These are phyloP conservation scores for Prunus mongolica DNA, from an alignment of 306 rosid species.

Conservation along the genomic window DNA sequence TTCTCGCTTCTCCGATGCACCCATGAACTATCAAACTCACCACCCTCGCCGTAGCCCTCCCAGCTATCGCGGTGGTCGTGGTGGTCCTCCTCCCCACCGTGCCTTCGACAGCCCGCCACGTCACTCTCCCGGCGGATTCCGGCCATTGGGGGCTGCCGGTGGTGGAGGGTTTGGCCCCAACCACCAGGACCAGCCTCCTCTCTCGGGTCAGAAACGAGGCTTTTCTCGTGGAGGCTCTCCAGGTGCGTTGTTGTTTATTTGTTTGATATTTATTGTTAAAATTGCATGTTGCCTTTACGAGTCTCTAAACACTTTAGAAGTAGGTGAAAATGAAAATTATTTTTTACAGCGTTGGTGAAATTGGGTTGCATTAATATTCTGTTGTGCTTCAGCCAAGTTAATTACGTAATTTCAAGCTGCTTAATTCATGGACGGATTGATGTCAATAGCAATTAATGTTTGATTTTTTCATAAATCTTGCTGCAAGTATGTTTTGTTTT, in stretches of 20 bases:
- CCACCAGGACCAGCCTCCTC: slow-evolving; percentile 37
- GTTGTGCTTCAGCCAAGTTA: background rate
- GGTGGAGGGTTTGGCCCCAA: slow-evolving; percentile 50
- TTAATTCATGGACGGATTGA: background rate
- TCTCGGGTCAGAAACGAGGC: slow-evolving; percentile 81
- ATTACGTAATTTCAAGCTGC: background rate
- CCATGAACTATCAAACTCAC: slow-evolving; percentile 35
- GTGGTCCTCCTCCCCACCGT: slow-evolving; percentile 24
- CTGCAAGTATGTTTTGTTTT: background rate
- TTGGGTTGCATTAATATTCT: background rate
- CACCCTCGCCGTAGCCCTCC: slow-evolving; percentile 46
- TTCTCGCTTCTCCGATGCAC: slow-evolving; percentile 69
- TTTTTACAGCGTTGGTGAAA: background rate
- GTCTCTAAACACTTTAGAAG: background rate
- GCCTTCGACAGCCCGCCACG: slow-evolving; percentile 61
- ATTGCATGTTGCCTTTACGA: background rate
- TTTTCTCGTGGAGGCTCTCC: slow-evolving; percentile 68
- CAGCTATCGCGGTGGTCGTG: slow-evolving; percentile 33
- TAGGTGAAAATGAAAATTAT: background rate
- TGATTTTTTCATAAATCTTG: background rate
- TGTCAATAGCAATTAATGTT: background rate
- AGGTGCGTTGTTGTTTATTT: slow-evolving; percentile 30
- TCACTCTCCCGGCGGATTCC: slow-evolving; percentile 53
- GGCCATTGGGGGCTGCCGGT: slow-evolving; percentile 28
- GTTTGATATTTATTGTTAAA: background rate